Conservation (phyloP, 768 basidiomycete species). For the Cystobasidium tubakii region DNA sequence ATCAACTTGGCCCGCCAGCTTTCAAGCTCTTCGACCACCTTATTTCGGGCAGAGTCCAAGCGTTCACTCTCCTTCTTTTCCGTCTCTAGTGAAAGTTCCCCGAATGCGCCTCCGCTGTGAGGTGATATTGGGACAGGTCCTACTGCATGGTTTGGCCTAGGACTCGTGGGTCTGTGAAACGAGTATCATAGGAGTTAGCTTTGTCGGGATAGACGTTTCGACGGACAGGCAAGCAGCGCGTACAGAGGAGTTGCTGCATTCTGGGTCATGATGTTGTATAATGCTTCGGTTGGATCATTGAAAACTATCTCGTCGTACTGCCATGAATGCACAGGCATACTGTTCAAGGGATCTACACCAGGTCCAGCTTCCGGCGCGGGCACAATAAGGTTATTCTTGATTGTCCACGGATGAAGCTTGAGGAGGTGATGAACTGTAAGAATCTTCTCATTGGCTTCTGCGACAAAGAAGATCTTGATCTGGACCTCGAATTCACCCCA, state of each 20-base stretch:
- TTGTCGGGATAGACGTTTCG: too few species aligned
- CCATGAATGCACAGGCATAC: conserved; percentile 72
- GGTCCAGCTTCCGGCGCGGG: conserved; percentile 10
- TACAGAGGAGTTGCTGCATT: conserved; percentile 79
- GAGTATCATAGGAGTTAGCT: conserved; percentile 52
- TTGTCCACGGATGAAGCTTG: conserved; percentile 80
- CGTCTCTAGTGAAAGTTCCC: conserved; percentile 80
- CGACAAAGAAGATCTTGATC: conserved; percentile 80
- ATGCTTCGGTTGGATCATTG: conserved; percentile 79
- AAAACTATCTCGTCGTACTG: conserved; percentile 99
- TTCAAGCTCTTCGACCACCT: conserved; percentile 69
- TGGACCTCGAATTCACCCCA: conserved; percentile 99
- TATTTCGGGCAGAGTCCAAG: conserved; percentile 68
- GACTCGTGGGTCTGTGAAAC: conserved; percentile 65
- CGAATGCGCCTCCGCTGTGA: conserved; percentile 56
- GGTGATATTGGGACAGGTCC: conserved; percentile 46
- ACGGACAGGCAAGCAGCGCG: conserved; percentile 9
- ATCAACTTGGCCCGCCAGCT: conserved; percentile 62
- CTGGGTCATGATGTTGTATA: conserved; percentile 71
- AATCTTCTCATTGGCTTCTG: conserved; percentile 85
- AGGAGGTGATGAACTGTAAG: conserved; percentile 83
- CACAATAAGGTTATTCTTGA: conserved; percentile 39
- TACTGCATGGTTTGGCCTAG: conserved; percentile 52
- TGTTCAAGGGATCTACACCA: conserved; percentile 32
- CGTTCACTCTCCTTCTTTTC: conserved; percentile 77